These are phyloP conservation scores for Karstenula rhodostoma DNA, from an alignment of 2,329 filamentous ascomycete species.

Conservation along the genomic window DNA sequence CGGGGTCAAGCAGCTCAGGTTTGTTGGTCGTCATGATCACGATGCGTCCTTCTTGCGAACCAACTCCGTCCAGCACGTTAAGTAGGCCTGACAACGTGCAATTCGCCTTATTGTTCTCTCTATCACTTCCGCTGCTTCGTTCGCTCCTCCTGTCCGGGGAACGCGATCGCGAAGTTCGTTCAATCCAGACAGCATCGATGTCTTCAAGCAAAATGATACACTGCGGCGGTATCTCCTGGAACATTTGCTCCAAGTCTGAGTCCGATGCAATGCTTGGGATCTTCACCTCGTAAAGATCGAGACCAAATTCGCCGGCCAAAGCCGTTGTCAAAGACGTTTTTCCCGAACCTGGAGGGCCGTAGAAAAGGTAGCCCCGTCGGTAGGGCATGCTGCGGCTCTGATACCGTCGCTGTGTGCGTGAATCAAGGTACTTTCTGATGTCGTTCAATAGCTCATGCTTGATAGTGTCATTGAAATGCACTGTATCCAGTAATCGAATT, in stretches of 20 bases:
- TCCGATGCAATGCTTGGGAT: slow-evolving; percentile 5
- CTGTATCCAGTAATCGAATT: slow-evolving; percentile 1
- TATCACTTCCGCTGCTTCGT: slow-evolving; percentile 1
- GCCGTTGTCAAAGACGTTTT: slow-evolving; percentile 1
- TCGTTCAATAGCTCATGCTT: slow-evolving; percentile 6
- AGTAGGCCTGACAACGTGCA: slow-evolving; percentile 3
- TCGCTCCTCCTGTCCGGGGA: slow-evolving; percentile 4
- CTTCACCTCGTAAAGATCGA: slow-evolving; percentile 9
- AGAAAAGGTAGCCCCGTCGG: not conserved
- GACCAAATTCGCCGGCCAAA: not conserved
- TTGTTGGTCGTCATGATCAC: slow-evolving; percentile 12
- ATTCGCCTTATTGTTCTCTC: not conserved
- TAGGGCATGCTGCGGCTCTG: slow-evolving; percentile 11
- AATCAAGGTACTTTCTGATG: slow-evolving; percentile 4
- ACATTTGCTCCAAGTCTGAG: slow-evolving; percentile 7
- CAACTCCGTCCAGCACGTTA: slow-evolving; percentile 8
- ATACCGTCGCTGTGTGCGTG: slow-evolving; percentile 4
- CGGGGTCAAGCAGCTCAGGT: slow-evolving; percentile 5
- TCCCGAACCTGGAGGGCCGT: not conserved
- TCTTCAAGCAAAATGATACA: slow-evolving; percentile 5
- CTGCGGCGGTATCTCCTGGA: slow-evolving; percentile 8
- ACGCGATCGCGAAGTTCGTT: not conserved
- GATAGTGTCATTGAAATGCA: slow-evolving; percentile 5
- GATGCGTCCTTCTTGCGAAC: slow-evolving; percentile 10
- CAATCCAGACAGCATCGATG: slow-evolving; percentile 8